Base-by-base conservation (phyloP, 768 basidiomycete species). In the Bullera alba region DNA sequence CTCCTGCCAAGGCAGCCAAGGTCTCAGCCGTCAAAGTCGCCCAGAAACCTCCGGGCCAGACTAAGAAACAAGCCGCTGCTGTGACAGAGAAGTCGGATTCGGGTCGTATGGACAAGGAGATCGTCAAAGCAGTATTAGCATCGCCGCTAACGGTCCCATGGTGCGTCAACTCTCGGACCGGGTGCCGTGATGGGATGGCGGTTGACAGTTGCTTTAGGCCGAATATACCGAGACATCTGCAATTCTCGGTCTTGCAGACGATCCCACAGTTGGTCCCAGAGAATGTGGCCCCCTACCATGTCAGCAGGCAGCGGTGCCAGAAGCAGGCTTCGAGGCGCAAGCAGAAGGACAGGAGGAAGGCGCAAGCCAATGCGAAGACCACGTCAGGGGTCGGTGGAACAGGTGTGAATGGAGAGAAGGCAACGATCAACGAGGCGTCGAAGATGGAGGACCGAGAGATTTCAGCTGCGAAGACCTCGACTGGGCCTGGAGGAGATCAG, bases 61-160 rank as follows among this genome's bases (percentile, higher is more conserved):
- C n/a, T n/a, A n/a, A n/a, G n/a, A n/a, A n/a, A n/a, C n/a, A n/a
- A n/a, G n/a, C n/a, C n/a, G n/a, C n/a, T n/a, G n/a, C n/a, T n/a
- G n/a, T n/a, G n/a, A n/a, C n/a, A n/a, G n/a, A n/a, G n/a, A n/a
- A n/a, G n/a, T n/a, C n/a, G n/a, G n/a, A n/a, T n/a, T n/a, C n/a
- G n/a, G 44, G 47, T 14, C 37, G 56, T 25, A 45, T 56, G 56
- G 45, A 51, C 47, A 59, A 57, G 43, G 60, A 64, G 2, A 53
- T 65, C 22, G 53, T 57, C 41, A 67, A 63, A 36, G 61, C 65
- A 37, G 62, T 67, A 4, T 28, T 67, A 21, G 65, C 60, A 3
- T 60, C 52, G 48, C 65, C 64, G 14, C 38, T 69, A 30, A 59
- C 52, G 5, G 48, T 59, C 3, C 43, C 62, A n/a, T 65, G 64